phyloP scores from a whole-genome alignment of 768 basidiomycete species.

The Hericium erinaceus region DNA sequence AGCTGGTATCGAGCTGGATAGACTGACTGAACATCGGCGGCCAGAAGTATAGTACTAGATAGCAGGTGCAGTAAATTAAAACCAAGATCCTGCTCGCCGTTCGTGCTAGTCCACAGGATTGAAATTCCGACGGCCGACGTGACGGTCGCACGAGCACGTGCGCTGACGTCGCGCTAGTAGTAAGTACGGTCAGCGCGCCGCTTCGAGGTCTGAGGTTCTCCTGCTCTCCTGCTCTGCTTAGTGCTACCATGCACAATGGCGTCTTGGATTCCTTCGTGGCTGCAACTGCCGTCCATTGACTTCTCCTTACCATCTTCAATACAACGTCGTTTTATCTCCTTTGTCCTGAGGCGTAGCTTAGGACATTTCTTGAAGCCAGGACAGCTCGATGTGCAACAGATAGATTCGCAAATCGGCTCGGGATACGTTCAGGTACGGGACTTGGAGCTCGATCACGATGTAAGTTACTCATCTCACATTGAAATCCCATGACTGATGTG shows the following conservation, averaged over 20 bases:
- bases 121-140: too few relatives aligned
- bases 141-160: too few relatives aligned
- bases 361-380: constrained; percentile 86
- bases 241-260: constrained; percentile 17
- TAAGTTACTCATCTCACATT: constrained; percentile 27
- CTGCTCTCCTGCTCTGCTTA: background rate
- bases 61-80: too few relatives aligned
- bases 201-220: too few relatives aligned
- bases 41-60: too few relatives aligned
- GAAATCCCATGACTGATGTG: constrained; percentile 9
- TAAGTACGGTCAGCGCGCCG: too few relatives aligned
- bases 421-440: constrained; percentile 83
- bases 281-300: constrained; percentile 52
- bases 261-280: constrained; percentile 35
- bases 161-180: too few relatives aligned
- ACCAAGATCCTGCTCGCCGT: too few relatives aligned
- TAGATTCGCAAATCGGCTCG: constrained; percentile 89
- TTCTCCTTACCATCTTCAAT: constrained; percentile 60
- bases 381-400: constrained; percentile 77
- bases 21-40: too few relatives aligned
- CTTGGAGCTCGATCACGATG: constrained; percentile 69
- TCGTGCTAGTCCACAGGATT: too few relatives aligned
- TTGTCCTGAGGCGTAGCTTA: constrained; percentile 71
- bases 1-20: background rate
- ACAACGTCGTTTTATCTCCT: constrained; percentile 85